phyloP scores from a whole-genome alignment of 768 basidiomycete species.

The Lepiota venenata region DNA sequence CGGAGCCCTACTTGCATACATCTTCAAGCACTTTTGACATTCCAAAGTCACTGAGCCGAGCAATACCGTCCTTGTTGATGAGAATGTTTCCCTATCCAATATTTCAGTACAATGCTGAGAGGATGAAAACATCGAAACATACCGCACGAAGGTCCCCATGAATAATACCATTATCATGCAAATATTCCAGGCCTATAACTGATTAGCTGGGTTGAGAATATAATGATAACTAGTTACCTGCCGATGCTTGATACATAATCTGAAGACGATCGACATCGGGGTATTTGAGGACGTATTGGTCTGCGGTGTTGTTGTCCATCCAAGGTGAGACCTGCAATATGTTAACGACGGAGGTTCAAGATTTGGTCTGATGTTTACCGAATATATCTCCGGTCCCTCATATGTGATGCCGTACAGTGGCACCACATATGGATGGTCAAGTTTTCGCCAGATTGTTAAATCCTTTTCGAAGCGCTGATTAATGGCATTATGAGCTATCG shows the following conservation, averaged over 20 bases:
- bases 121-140: conserved; percentile 11
- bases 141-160: conserved; percentile 43
- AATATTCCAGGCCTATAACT: conserved; percentile 33
- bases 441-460: conserved; percentile 37
- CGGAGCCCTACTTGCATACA: conserved; percentile 18
- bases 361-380: conserved; percentile 20
- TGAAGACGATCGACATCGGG: conserved; percentile 31
- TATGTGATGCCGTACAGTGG: conserved; percentile 35
- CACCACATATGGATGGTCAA: conserved; percentile 38
- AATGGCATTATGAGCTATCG: background rate
- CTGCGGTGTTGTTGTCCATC: conserved; percentile 40
- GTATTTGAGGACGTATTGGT: conserved; percentile 28
- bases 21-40: conserved; percentile 37
- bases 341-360: background rate
- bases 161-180: conserved; percentile 33
- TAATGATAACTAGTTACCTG: conserved; percentile 22
- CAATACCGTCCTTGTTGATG: conserved; percentile 33
- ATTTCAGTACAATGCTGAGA: background rate
- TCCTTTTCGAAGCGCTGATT: conserved; percentile 39
- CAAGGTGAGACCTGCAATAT: conserved; percentile 39
- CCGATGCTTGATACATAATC: conserved; percentile 34
- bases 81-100: conserved; percentile 38
- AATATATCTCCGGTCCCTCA: conserved; percentile 29
- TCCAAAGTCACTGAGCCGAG: conserved; percentile 44
- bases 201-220: background rate